These are phyloP conservation scores for Lachnellula hyalina DNA, from an alignment of 2,329 filamentous ascomycete genomes.

Conservation along the genomic window DNA sequence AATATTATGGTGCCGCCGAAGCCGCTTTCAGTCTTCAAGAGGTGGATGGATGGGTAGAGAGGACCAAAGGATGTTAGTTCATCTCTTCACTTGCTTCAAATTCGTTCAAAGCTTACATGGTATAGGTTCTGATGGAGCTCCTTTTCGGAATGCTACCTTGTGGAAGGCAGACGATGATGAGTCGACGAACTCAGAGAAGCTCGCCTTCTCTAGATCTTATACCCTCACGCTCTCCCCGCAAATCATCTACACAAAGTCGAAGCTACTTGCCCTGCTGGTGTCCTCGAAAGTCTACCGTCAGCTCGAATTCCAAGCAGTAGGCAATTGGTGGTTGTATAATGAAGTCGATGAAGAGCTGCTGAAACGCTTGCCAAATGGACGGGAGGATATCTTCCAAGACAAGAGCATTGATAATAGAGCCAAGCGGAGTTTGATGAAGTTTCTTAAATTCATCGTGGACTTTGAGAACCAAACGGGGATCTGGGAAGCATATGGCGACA, in stretches of 20 bases:
- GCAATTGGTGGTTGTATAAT: constrained; percentile 78
- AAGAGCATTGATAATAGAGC: constrained; percentile 69
- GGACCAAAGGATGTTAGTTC: constrained; percentile 32
- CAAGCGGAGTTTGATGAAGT: constrained; percentile 88
- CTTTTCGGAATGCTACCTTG: constrained; percentile 27
- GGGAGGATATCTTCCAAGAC: constrained; percentile 87
- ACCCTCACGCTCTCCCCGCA: constrained; percentile 80
- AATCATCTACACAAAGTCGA: constrained; percentile 77
- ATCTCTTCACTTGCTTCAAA: not conserved
- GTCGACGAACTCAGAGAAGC: constrained; percentile 35
- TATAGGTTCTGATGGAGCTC: constrained; percentile 15
- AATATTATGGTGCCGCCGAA: constrained; percentile 82
- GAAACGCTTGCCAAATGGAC: constrained; percentile 74
- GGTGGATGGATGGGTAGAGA: constrained; percentile 66
- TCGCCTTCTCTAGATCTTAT: constrained; percentile 68
- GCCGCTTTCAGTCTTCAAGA: constrained; percentile 83
- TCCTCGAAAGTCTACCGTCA: constrained; percentile 84
- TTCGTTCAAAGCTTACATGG: constrained; percentile 9
- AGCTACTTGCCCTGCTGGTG: constrained; percentile 74
- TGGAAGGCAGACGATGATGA: constrained; percentile 22
- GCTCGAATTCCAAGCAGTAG: constrained; percentile 88
- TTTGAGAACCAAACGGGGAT: constrained; percentile 55
- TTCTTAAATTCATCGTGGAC: constrained; percentile 79
- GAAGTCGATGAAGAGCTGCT: constrained; percentile 35
- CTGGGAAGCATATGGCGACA: constrained; percentile 54